Percentiles rank a stretch among this genome's conserved stretches.
These are phyloP conservation scores for Astragalus membranaceus DNA, from an alignment of 306 rosid genomes.

Conservation along the genomic window DNA sequence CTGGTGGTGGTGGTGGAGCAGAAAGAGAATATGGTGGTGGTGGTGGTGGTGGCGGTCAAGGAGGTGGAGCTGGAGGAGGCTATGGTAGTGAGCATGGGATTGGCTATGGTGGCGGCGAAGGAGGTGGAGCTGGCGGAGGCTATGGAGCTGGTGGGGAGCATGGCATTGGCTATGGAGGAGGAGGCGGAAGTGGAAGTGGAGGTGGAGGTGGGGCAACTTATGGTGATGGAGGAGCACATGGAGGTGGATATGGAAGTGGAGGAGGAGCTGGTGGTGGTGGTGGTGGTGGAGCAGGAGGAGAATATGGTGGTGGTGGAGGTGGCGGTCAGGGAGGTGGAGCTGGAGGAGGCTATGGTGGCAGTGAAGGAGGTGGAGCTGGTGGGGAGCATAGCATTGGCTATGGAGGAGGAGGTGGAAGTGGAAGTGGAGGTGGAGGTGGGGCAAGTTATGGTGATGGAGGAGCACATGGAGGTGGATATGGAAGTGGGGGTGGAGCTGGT, in stretches of 20 bases:
- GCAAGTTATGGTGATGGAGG: slow-evolving; percentile 30
- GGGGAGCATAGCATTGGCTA: slow-evolving; percentile 22
- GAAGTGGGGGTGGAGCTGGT: slow-evolving; percentile 4
- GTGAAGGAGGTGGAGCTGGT: slow-evolving; percentile 28
- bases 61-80: slow-evolving; percentile 25
- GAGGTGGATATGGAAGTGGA: slow-evolving; percentile 24
- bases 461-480: slow-evolving; percentile 23
- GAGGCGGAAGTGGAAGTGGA: slow-evolving; percentile 24
- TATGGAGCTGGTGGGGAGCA: slow-evolving; percentile 6
- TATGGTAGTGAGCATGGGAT: slow-evolving; percentile 6
- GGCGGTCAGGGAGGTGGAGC: slow-evolving; percentile 14
- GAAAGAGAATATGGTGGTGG: slow-evolving; percentile 23
- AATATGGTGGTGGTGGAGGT: slow-evolving; percentile 24
- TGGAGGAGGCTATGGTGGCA: slow-evolving; percentile 17
- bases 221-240: slow-evolving; percentile 26
- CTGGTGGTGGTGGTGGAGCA: slow-evolving; percentile 16
- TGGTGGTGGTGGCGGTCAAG: slow-evolving; percentile 12
- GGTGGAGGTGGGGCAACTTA: slow-evolving; percentile 24
- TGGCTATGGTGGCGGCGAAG: slow-evolving; percentile 18
- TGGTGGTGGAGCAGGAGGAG: slow-evolving; percentile 36
- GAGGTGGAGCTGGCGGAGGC: slow-evolving; percentile 9
- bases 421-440: slow-evolving; percentile 19
- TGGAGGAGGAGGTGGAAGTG: slow-evolving; percentile 28
- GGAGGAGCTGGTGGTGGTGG: slow-evolving; percentile 4
- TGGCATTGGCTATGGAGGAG: slow-evolving; percentile 14